These are phyloP conservation scores for Obba rivulosa DNA, from an alignment of 768 basidiomycete species.

Conservation along the genomic window DNA sequence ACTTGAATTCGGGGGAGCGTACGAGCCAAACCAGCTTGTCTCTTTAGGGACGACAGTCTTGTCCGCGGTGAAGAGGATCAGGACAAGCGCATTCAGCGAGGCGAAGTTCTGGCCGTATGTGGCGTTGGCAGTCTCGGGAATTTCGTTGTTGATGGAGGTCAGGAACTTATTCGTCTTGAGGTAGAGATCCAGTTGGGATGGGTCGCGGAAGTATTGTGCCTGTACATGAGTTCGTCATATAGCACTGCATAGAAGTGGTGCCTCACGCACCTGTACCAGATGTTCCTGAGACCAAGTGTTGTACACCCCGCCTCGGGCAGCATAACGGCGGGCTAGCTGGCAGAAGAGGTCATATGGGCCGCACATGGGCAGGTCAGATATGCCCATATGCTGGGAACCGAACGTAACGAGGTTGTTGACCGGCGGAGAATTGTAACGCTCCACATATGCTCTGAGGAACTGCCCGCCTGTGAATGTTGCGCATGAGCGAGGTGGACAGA, in stretches of 20 bases:
- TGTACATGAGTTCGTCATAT: constrained; percentile 23
- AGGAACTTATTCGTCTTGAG: constrained; percentile 61
- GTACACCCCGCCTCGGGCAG: constrained; percentile 57
- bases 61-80: constrained; percentile 70
- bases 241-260: not conserved
- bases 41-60: constrained; percentile 80
- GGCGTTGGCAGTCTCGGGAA: constrained; percentile 43
- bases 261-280: constrained; percentile 63
- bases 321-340: constrained; percentile 56
- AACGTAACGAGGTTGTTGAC: constrained; percentile 82
- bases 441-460: constrained; percentile 81
- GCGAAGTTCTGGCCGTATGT: constrained; percentile 59
- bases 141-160: constrained; percentile 75
- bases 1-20: constrained; percentile 34
- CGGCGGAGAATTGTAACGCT: constrained; percentile 67
- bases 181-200: constrained; percentile 52
- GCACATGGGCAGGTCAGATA: constrained; percentile 71
- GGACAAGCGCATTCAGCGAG: constrained; percentile 60
- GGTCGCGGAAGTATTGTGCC: constrained; percentile 88
- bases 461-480: constrained; percentile 61
- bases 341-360: constrained; percentile 62
- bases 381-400: constrained; percentile 84
- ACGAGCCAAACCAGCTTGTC: constrained; percentile 82
- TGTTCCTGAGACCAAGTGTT: constrained; percentile 71
- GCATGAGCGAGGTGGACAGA: not conserved